Conservation (phyloP, 2,329 filamentous ascomycete species). For the Anisogramma anomala region DNA sequence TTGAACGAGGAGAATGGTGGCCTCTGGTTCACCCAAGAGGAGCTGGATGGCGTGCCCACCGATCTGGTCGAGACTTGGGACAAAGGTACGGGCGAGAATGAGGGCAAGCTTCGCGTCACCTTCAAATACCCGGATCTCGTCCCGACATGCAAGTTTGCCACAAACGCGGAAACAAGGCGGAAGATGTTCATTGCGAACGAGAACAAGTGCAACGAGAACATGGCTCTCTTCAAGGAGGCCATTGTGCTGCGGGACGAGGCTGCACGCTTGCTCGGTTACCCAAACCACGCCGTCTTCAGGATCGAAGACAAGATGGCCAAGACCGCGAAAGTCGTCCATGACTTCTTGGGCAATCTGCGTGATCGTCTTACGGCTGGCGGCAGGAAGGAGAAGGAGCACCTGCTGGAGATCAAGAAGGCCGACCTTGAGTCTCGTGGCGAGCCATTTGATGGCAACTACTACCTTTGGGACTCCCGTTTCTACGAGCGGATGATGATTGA, state of each 20-base stretch:
- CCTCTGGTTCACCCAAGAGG: conserved; percentile 62
- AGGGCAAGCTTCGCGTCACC: conserved; percentile 58
- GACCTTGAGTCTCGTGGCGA: conserved; percentile 50
- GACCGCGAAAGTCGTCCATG: conserved; percentile 56
- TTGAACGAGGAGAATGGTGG: conserved; percentile 75
- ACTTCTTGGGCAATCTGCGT: conserved; percentile 61
- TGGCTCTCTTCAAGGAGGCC: conserved; percentile 62
- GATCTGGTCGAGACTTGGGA: conserved; percentile 57
- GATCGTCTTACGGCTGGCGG: conserved; percentile 57
- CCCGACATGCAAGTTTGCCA: conserved; percentile 66
- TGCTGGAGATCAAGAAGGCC: conserved; percentile 64
- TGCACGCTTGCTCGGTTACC: conserved; percentile 64
- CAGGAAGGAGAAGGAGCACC: conserved; percentile 54
- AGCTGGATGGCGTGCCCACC: conserved; percentile 63
- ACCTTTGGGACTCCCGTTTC: conserved; percentile 72
- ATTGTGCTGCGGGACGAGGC: conserved; percentile 66
- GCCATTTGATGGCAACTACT: conserved; percentile 57
- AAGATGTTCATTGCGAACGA: conserved; percentile 64
- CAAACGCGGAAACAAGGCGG: conserved; percentile 55
- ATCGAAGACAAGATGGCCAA: conserved; percentile 85
- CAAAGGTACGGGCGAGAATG: conserved; percentile 60
- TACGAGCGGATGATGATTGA: conserved; percentile 74
- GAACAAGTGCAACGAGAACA: conserved; percentile 69
- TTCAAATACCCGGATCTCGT: conserved; percentile 81
- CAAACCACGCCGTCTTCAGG: conserved; percentile 62